Evolutionary conservation across 2,329 filamentous ascomycete species (phyloP).

Genomic region (Nemania diffusa): DNA sequence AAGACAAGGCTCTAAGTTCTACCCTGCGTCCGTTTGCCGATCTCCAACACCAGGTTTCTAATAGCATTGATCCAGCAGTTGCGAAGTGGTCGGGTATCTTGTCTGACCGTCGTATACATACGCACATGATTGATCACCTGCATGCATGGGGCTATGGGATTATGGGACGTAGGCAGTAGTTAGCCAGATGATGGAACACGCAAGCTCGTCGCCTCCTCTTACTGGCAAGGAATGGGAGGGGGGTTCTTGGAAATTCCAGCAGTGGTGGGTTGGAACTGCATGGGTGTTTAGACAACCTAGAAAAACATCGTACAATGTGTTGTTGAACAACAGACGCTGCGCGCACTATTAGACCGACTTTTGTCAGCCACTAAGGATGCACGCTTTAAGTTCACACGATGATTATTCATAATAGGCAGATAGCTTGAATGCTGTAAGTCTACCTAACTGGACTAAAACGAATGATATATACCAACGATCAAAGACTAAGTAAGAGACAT

Average conservation of each 20-base stretch:
- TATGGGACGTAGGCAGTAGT: background rate
- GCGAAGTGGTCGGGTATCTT: background rate
- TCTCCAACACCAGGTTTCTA: background rate
- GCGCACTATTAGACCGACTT: background rate
- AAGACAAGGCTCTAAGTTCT: conserved; percentile 1
- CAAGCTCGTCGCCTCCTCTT: background rate
- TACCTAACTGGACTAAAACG: background rate
- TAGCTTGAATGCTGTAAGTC: background rate
- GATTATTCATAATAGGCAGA: background rate
- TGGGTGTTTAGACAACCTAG: conserved; percentile 7
- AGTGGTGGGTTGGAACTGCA: background rate
- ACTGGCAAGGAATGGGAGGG: background rate
- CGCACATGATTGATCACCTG: background rate
- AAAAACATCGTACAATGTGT: background rate
- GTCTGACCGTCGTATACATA: background rate
- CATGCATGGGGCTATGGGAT: background rate
- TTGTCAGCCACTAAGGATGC: background rate
- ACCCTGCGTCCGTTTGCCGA: conserved; percentile 3
- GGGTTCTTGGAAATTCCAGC: background rate
- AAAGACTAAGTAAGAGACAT: background rate
- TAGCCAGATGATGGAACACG: background rate
- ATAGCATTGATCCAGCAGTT: background rate
- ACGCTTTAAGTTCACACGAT: background rate
- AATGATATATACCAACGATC: background rate
- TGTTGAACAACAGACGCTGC: background rate